These are phyloP conservation scores for Penicillium frequentans DNA, from an alignment of 2,329 filamentous ascomycete species.

Conservation along the genomic window DNA sequence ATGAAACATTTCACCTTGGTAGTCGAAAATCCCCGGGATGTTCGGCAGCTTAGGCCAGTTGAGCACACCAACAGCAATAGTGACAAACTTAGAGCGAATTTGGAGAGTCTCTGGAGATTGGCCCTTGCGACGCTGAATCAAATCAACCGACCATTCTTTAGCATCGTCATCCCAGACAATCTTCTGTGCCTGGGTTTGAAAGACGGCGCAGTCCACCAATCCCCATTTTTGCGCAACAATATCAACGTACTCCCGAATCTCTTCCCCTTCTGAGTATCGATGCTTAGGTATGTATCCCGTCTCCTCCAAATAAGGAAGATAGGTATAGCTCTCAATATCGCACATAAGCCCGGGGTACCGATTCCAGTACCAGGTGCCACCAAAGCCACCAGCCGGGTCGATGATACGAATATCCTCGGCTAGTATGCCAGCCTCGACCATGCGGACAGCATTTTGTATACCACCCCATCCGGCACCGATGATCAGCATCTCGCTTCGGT, in stretches of 20 bases:
- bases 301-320: constrained; percentile 62
- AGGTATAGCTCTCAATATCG: constrained; percentile 62
- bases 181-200: neutral
- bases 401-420: constrained; percentile 38
- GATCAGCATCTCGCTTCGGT: constrained; percentile 1
- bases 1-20: constrained; percentile 43
- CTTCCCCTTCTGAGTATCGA: constrained; percentile 47
- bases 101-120: neutral
- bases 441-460: constrained; percentile 1
- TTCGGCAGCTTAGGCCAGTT: constrained; percentile 1
- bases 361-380: constrained; percentile 53
- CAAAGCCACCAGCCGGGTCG: constrained; percentile 47
- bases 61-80: neutral
- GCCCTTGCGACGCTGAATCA: neutral
- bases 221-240: constrained; percentile 1
- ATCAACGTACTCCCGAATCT: constrained; percentile 23
- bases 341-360: constrained; percentile 52
- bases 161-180: constrained; percentile 7
- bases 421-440: constrained; percentile 3
- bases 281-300: constrained; percentile 59
- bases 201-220: neutral
- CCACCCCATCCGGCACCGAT: constrained; percentile 8
- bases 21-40: constrained; percentile 31
- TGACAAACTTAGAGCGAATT: neutral
- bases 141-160: constrained; percentile 5